Evolutionary conservation across 208 protist genomes (phyloP).

Genomic region (Crithidia acanthocephali): DNA sequence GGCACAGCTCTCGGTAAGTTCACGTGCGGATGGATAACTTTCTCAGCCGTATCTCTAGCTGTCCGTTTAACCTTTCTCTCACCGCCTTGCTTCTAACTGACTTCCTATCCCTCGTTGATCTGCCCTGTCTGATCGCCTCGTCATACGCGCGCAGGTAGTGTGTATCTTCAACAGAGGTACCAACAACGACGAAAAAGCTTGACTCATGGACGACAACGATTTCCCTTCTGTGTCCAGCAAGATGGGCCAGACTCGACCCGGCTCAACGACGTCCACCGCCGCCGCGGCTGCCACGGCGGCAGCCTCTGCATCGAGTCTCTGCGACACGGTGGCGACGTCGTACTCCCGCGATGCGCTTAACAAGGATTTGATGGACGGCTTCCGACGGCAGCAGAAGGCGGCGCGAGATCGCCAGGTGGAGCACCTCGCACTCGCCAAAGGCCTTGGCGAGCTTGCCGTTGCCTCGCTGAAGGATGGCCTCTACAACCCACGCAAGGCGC

Average conservation of each 20-base stretch:
- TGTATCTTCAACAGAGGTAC: too few relatives aligned
- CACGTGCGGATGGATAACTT: too few relatives aligned
- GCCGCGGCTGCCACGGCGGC: not conserved
- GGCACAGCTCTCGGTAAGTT: too few relatives aligned
- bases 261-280: constrained; percentile 12
- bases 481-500: constrained; percentile 67
- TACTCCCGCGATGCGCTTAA: constrained; percentile 36
- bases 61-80: too few relatives aligned
- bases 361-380: constrained; percentile 57
- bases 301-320: not conserved
- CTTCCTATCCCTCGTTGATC: too few relatives aligned
- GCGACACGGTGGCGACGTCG: not conserved
- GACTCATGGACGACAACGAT: not conserved
- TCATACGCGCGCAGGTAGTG: too few relatives aligned
- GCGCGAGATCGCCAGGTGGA: constrained; percentile 53
- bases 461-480: constrained; percentile 50
- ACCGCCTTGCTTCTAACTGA: too few relatives aligned
- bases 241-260: not conserved
- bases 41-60: too few relatives aligned
- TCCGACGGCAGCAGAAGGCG: constrained; percentile 56
- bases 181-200: too few relatives aligned
- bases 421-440: constrained; percentile 69
- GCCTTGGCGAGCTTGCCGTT: constrained; percentile 62
- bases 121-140: too few relatives aligned
- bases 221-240: not conserved